These are phyloP conservation scores for Pugionium cornutum DNA, from an alignment of 345 rosid genomes.

Conservation along the genomic window DNA sequence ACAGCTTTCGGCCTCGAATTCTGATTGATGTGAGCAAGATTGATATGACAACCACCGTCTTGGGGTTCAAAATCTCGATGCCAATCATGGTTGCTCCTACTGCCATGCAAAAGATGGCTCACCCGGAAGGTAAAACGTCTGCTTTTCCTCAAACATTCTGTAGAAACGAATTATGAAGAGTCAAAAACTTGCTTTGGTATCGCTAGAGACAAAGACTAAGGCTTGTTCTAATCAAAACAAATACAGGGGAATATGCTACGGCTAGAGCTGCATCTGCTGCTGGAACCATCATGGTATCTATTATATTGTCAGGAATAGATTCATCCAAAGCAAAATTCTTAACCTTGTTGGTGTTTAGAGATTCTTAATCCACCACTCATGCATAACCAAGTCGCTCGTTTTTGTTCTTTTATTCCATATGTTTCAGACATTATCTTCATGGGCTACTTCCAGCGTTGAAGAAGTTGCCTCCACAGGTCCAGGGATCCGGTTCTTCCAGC, in stretches of 20 bases:
- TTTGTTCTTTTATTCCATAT: conserved; percentile 1
- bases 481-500: conserved; percentile 84
- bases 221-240: conserved; percentile 1
- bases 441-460: conserved; percentile 88
- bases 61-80: conserved; percentile 88
- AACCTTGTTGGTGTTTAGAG: neutral
- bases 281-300: conserved; percentile 74
- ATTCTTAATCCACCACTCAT: neutral
- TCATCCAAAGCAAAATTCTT: neutral
- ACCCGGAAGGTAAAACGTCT: conserved; percentile 62
- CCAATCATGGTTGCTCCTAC: conserved; percentile 94
- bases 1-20: conserved; percentile 80
- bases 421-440: conserved; percentile 72
- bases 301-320: neutral
- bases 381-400: neutral
- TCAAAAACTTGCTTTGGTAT: neutral
- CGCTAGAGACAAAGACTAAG: neutral
- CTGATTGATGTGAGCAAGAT: conserved; percentile 83
- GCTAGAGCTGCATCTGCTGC: conserved; percentile 90
- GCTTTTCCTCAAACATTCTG: conserved; percentile 6
- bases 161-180: conserved; percentile 10
- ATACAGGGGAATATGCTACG: conserved; percentile 87
- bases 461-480: conserved; percentile 91
- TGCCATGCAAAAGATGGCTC: conserved; percentile 93
- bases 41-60: conserved; percentile 64